Evolutionary conservation across 1,139 yeast genomes (phyloP), one percentile per base, ranked within the genome.

Genomic region (Pichia inconspicua): DNA sequence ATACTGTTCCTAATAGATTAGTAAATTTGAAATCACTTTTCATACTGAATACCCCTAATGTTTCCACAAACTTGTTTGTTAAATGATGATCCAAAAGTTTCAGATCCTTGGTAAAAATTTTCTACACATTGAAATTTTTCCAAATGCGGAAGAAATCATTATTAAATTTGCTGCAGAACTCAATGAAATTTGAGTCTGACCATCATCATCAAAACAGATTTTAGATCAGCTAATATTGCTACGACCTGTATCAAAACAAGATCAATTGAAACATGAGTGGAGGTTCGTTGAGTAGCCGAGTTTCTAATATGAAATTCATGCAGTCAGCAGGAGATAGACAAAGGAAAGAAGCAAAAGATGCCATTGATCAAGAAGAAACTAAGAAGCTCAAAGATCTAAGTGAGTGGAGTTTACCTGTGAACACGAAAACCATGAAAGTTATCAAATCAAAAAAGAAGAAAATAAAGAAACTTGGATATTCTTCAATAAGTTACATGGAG

Each of bases 1-100:
- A 92, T 8, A 92, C 98, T 0, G 98, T 90, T 30, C 98, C 99
- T 58, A 92, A 71, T 43, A 92, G 73, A 67, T 92, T 92, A 42
- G 95, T 82, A 60, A 92, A 84, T 75, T 72, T 71, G 62, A 74
- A 77, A 60, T 77, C 80, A n/a, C 80, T 73, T 62, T 71, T 75
- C 81, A 77, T 76, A 14, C n/a, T 30, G 34, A 30, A 22, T 22
- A 22, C 5, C 22, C 5, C 22, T 22, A 22, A 22, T 22, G 22
- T 22, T 22, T 22, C 22, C 22, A 22, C 22, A 4, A 22, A 5
- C 5, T 22, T 4, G 22, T 5, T 22, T 22, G 22, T 22, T 22
- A 5, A 22, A 22, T 22, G 22, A 22, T 22, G 22, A 22, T 22
- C 22, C 22, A 22, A 5, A 22, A 22, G 22, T 22, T 22, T 22